Conservation (phyloP, 2,329 filamentous ascomycete species). For the Penicillium sp. region DNA sequence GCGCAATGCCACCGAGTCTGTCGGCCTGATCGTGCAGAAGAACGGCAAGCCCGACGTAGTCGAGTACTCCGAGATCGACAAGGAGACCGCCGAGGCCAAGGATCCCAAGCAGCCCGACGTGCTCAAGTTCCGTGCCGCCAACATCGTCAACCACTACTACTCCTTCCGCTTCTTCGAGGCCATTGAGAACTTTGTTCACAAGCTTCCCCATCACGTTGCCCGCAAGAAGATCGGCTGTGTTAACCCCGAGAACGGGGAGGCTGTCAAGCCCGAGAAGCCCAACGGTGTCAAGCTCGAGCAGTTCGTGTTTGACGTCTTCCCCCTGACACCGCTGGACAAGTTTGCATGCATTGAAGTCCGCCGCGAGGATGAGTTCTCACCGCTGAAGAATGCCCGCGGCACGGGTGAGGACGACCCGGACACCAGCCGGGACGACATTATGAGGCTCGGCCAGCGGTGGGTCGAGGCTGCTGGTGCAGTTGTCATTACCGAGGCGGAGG, state of each 20-base stretch:
- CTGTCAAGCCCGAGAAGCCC: slow-evolving; percentile 84
- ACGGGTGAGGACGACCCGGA: slow-evolving; percentile 90
- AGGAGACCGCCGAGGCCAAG: slow-evolving; percentile 78
- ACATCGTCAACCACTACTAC: slow-evolving; percentile 99
- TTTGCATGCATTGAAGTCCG: slow-evolving; percentile 95
- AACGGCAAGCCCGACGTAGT: slow-evolving; percentile 96
- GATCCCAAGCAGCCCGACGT: slow-evolving; percentile 74
- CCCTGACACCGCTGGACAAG: slow-evolving; percentile 74
- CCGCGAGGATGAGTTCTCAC: slow-evolving; percentile 96
- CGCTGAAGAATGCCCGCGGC: slow-evolving; percentile 83
- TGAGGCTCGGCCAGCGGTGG: slow-evolving; percentile 86
- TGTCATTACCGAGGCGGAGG: slow-evolving; percentile 59
- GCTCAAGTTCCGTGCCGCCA: slow-evolving; percentile 93
- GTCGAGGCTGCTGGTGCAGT: slow-evolving; percentile 69
- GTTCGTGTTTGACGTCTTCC: slow-evolving; percentile 98
- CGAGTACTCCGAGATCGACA: slow-evolving; percentile 96
- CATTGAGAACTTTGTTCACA: slow-evolving; percentile 79
- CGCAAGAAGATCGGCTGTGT: slow-evolving; percentile 96
- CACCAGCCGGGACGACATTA: slow-evolving; percentile 85
- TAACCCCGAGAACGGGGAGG: slow-evolving; percentile 69
- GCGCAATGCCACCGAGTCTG: slow-evolving; percentile 90
- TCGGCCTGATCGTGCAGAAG: slow-evolving; percentile 89
- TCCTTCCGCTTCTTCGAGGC: slow-evolving; percentile 86
- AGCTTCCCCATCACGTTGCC: slow-evolving; percentile 90
- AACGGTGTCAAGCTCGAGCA: slow-evolving; percentile 99